Evolutionary conservation across 2,329 filamentous ascomycete species (phyloP).

Genomic region (Helminthosporium solani): DNA sequence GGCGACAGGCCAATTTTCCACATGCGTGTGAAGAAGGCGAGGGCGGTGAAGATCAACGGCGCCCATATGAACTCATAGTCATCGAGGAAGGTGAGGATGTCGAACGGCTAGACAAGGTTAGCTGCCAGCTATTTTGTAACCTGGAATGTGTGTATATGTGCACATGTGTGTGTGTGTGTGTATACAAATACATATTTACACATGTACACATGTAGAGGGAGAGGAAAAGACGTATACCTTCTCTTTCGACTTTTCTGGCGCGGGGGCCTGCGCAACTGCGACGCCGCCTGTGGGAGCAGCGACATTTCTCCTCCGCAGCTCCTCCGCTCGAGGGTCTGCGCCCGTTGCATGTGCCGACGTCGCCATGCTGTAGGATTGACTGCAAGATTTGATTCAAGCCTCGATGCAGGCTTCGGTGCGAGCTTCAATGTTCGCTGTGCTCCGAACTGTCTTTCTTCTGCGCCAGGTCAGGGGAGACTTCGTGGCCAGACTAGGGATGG

Average conservation of each 20-base stretch:
- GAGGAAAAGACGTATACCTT: conserved; percentile 41
- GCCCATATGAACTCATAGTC: conserved; percentile 63
- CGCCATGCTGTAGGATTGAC: conserved; percentile 30
- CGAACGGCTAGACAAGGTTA: conserved; percentile 46
- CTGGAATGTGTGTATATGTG: neutral
- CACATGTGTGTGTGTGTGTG: no score
- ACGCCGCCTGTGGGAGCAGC: conserved; percentile 25
- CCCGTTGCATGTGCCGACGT: conserved; percentile 41
- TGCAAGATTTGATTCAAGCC: no score
- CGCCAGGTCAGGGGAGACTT: neutral
- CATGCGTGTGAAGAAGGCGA: conserved; percentile 66
- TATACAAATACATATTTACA: no score
- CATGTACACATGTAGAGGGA: neutral
- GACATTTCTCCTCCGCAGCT: conserved; percentile 50
- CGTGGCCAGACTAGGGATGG: neutral
- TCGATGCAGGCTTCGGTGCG: no score
- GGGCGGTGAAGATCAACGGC: conserved; percentile 62
- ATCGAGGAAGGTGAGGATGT: conserved; percentile 63
- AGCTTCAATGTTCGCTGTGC: no score
- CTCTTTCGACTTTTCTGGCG: conserved; percentile 50
- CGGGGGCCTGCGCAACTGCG: conserved; percentile 33
- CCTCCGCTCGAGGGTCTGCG: conserved; percentile 45
- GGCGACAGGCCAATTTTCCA: conserved; percentile 68
- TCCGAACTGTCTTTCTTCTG: neutral
- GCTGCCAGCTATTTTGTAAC: conserved; percentile 5